Conservation (phyloP, 176 grass and related monocot species). For the Zoysia japonica region DNA sequence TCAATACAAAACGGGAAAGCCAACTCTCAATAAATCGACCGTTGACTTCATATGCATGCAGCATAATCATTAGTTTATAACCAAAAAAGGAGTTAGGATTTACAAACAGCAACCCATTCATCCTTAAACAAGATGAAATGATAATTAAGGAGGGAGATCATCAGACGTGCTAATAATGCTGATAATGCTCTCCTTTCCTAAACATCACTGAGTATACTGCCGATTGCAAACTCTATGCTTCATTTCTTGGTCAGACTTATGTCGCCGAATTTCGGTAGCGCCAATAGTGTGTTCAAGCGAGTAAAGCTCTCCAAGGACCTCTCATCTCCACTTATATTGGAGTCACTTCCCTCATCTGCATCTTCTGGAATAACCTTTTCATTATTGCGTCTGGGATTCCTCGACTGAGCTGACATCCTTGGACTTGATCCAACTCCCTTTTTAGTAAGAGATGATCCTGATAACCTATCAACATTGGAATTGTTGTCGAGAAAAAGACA, state of each 20-base stretch:
- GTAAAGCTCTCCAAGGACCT: constrained; percentile 48
- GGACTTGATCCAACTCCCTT: constrained; percentile 29
- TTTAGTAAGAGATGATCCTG: constrained; percentile 21
- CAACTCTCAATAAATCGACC: constrained; percentile 20
- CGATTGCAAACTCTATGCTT: constrained; percentile 4
- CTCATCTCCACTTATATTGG: constrained; percentile 49
- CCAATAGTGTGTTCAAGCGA: constrained; percentile 58
- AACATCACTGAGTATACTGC: constrained; percentile 28
- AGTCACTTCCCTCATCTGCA: constrained; percentile 38
- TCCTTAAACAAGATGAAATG: constrained; percentile 19
- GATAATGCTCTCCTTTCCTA: constrained; percentile 15
- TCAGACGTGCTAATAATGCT: constrained; percentile 36
- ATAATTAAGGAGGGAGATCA: constrained; percentile 10
- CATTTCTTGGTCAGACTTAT: constrained; percentile 41
- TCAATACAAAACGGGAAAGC: constrained; percentile 32
- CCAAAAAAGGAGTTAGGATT: constrained; percentile 37
- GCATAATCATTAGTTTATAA: constrained; percentile 20
- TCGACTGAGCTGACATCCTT: background rate
- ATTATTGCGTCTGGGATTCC: constrained; percentile 28
- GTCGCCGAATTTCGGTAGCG: constrained; percentile 50
- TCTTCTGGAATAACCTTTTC: constrained; percentile 34
- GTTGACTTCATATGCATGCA: background rate
- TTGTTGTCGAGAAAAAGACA: constrained; percentile 60
- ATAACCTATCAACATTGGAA: constrained; percentile 19
- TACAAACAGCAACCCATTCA: constrained; percentile 49